phyloP scores from a whole-genome alignment of 2,329 filamentous ascomycete genomes.

The Penicillium digitatum region DNA sequence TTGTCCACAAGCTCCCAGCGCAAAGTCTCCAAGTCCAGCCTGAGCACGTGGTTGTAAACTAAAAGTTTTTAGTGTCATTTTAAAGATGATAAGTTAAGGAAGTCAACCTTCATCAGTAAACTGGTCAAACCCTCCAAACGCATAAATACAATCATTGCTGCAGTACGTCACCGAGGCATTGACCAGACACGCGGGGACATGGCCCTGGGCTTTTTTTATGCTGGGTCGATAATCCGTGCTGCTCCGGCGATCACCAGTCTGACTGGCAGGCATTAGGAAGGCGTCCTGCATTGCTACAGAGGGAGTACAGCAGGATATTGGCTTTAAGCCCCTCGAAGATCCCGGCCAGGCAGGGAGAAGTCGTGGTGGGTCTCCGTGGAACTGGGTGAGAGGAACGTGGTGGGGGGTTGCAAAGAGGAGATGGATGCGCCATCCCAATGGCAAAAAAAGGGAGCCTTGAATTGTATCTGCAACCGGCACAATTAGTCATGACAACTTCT shows the following conservation, averaged over 20 bases:
- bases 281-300: conserved; percentile 60
- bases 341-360: conserved; percentile 23
- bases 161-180: conserved; percentile 99
- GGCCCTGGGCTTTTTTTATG: conserved; percentile 72
- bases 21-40: conserved; percentile 77
- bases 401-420: conserved; percentile 22
- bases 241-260: conserved; percentile 60
- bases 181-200: conserved; percentile 87
- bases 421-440: conserved; percentile 31
- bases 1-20: conserved; percentile 97
- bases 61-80: conserved; percentile 6
- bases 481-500: background rate
- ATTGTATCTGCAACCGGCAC: background rate
- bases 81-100: background rate
- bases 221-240: conserved; percentile 76
- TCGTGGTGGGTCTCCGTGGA: conserved; percentile 34
- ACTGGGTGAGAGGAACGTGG: conserved; percentile 22
- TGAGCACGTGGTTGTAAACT: conserved; percentile 96
- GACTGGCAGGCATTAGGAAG: conserved; percentile 87
- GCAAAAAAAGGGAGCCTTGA: background rate
- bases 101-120: conserved; percentile 81
- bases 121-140: conserved; percentile 97
- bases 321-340: conserved; percentile 28
- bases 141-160: conserved; percentile 94
- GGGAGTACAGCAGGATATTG: conserved; percentile 26